A percentile compares a stretch with the other conserved stretches of the same genome.
Conservation (phyloP, 805 yeast species). For the Clavispora phyllophila region DNA sequence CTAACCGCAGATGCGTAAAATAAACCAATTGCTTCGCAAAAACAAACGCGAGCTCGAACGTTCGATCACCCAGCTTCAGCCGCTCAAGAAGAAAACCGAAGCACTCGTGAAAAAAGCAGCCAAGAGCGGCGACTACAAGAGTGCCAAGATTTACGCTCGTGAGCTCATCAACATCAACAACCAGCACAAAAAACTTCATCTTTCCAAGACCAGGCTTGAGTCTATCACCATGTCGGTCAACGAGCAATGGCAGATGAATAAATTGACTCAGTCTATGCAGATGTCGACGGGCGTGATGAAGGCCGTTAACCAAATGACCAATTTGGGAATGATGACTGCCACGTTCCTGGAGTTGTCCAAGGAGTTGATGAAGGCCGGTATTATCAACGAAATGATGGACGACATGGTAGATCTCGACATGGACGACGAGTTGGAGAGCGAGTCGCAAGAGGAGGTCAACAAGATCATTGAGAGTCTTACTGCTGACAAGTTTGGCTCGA, state of each 20-base stretch:
- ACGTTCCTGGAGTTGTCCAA: conserved; percentile 83
- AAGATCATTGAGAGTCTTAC: conserved; percentile 45
- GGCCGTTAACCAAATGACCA: conserved; percentile 76
- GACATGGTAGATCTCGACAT: conserved; percentile 73
- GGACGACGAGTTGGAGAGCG: conserved; percentile 59
- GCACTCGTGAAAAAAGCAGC: conserved; percentile 68
- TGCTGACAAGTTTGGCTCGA: conserved; percentile 34
- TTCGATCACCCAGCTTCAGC: conserved; percentile 57
- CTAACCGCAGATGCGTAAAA: conserved; percentile 51
- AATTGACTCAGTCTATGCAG: conserved; percentile 76
- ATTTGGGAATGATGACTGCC: conserved; percentile 70
- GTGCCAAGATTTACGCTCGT: conserved; percentile 75
- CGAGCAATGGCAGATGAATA: conserved; percentile 84
- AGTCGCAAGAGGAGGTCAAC: conserved; percentile 63
- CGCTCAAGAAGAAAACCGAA: conserved; percentile 71
- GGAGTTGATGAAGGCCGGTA: conserved; percentile 80
- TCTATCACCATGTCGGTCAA: conserved; percentile 84
- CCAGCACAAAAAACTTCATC: conserved; percentile 68
- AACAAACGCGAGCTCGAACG: conserved; percentile 82
- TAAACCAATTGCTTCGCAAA: conserved; percentile 74
- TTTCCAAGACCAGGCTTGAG: conserved; percentile 80
- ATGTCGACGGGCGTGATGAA: conserved; percentile 77
- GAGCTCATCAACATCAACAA: conserved; percentile 71
- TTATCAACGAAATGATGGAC: conserved; percentile 92
- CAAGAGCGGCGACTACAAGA: conserved; percentile 67